phyloP scores from a whole-genome alignment of 2,329 filamentous ascomycete species.

The Cercospora janseana region DNA sequence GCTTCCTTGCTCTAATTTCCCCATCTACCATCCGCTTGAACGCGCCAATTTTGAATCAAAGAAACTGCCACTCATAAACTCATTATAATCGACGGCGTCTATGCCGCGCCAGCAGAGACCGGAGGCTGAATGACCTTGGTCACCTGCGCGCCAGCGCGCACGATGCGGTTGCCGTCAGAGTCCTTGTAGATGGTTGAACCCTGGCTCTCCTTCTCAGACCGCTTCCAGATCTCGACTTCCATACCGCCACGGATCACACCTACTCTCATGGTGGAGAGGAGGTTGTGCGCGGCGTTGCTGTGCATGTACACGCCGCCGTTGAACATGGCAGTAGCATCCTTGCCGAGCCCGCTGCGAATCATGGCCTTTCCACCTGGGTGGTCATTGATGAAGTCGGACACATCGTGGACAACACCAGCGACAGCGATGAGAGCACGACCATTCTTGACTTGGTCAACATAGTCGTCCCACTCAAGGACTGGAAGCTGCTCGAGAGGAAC shows the following conservation, averaged over 20 bases:
- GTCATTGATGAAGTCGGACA: constrained; percentile 79
- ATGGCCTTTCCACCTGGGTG: constrained; percentile 89
- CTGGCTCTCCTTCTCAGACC: constrained; percentile 79
- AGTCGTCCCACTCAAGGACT: constrained; percentile 84
- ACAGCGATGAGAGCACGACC: constrained; percentile 75
- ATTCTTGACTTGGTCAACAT: constrained; percentile 72
- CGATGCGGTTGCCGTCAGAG: constrained; percentile 73
- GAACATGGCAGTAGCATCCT: constrained; percentile 87
- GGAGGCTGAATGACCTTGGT: constrained; percentile 80
- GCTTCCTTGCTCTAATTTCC: background rate
- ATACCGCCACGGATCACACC: constrained; percentile 83
- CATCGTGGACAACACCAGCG: constrained; percentile 82
- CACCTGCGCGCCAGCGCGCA: constrained; percentile 80
- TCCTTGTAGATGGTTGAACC: constrained; percentile 78
- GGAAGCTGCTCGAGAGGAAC: constrained; percentile 80
- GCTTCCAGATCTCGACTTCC: constrained; percentile 92
- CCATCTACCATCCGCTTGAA: constrained; percentile 22
- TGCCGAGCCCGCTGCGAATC: constrained; percentile 77
- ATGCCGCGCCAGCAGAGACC: constrained; percentile 81
- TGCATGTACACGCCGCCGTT: constrained; percentile 89
- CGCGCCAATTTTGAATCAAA: constrained; percentile 19
- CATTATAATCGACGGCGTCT: constrained; percentile 23
- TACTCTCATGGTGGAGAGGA: constrained; percentile 82
- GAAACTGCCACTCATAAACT: constrained; percentile 15
- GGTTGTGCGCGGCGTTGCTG: constrained; percentile 85